These are phyloP conservation scores for Ampelocalamus luodianensis DNA, from an alignment of 176 grass and related monocot genomes.

Conservation along the genomic window DNA sequence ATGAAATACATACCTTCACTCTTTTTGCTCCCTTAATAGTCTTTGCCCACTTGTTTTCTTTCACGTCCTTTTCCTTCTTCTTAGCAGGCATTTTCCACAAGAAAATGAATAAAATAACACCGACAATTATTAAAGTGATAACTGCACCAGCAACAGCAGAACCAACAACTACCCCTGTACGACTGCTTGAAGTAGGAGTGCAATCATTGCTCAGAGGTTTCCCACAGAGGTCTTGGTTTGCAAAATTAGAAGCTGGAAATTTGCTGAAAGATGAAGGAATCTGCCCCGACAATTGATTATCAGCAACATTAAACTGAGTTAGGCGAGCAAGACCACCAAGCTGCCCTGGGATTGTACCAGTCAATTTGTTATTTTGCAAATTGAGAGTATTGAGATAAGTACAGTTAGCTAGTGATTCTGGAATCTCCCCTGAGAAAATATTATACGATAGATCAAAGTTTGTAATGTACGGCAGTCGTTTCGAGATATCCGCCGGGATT, in stretches of 20 bases:
- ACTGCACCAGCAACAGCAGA: constrained; percentile 81
- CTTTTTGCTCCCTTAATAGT: constrained; percentile 86
- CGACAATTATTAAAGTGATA: constrained; percentile 58
- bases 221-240: constrained; percentile 74
- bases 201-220: constrained; percentile 49
- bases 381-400: constrained; percentile 72
- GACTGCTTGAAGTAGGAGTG: constrained; percentile 46
- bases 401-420: constrained; percentile 63
- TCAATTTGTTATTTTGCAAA: constrained; percentile 77
- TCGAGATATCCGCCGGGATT: constrained; percentile 70
- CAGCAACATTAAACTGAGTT: constrained; percentile 62
- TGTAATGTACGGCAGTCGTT: constrained; percentile 63
- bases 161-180: constrained; percentile 64
- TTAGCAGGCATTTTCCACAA: constrained; percentile 72
- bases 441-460: constrained; percentile 87
- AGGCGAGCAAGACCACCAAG: constrained; percentile 60
- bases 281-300: constrained; percentile 69
- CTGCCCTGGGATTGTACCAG: constrained; percentile 71
- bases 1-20: constrained; percentile 61
- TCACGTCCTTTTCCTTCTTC: constrained; percentile 77
- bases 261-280: constrained; percentile 51
- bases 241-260: constrained; percentile 48
- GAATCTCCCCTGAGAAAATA: constrained; percentile 85
- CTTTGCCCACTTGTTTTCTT: constrained; percentile 98
- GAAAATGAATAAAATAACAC: constrained; percentile 73